Evolutionary conservation across 192 early-diverging fungal species (phyloP).

Genomic region (Podila epicladia): DNA sequence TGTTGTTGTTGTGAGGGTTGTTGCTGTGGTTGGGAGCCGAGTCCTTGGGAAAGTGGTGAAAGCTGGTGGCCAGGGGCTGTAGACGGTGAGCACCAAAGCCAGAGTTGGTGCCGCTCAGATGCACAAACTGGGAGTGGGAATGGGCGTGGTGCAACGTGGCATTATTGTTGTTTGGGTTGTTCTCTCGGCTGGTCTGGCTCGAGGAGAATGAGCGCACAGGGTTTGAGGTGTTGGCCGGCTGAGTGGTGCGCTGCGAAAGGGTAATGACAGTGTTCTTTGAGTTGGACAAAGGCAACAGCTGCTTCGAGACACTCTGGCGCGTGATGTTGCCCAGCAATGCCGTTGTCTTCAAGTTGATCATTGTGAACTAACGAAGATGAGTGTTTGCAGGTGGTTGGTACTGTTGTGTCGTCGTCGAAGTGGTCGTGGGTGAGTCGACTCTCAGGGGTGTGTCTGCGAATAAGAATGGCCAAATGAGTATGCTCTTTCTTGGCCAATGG

Average conservation of each 20-base stretch:
- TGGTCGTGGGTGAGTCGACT: too few relatives aligned
- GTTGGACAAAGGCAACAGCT: constrained; percentile 33
- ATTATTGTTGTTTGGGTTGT: constrained; percentile 26
- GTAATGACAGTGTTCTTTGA: constrained; percentile 37
- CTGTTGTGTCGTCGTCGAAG: too few relatives aligned
- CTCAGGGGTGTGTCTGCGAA: too few relatives aligned
- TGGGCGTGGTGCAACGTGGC: constrained; percentile 9
- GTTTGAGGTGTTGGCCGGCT: constrained; percentile 31
- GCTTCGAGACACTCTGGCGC: constrained; percentile 34
- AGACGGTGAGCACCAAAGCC: constrained; percentile 10
- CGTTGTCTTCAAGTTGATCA: constrained; percentile 36
- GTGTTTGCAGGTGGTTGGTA: too few relatives aligned
- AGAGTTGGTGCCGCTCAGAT: background rate
- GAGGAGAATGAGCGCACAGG: constrained; percentile 47
- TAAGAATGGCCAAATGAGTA: too few relatives aligned
- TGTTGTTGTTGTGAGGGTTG: background rate
- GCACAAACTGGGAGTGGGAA: constrained; percentile 1
- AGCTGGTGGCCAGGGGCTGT: constrained; percentile 21
- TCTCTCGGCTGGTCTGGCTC: constrained; percentile 37
- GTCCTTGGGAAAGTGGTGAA: constrained; percentile 11
- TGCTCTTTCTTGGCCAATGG: too few relatives aligned
- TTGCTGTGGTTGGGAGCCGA: background rate
- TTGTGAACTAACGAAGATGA: background rate
- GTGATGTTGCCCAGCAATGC: constrained; percentile 34
- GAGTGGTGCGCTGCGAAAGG: constrained; percentile 35